Percentiles rank a stretch among this genome's conserved stretches.
phyloP scores from a whole-genome alignment of 2,329 filamentous ascomycete genomes.

The Fusarium temperatum region DNA sequence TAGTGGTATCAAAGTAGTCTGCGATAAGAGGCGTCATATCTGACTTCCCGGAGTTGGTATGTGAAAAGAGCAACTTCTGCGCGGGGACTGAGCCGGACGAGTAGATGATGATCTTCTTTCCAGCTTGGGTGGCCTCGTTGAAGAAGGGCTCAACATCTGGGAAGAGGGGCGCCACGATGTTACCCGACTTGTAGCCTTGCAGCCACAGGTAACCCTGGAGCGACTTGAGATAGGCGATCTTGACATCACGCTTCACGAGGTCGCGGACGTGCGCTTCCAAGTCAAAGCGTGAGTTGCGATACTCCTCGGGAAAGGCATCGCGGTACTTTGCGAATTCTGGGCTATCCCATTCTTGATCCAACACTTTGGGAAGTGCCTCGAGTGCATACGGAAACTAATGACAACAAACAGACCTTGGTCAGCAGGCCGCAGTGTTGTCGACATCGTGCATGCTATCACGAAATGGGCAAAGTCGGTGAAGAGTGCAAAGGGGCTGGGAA shows the following conservation, averaged over 20 bases:
- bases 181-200: constrained; percentile 74
- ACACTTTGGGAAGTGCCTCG: constrained; percentile 68
- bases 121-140: constrained; percentile 63
- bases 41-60: constrained; percentile 66
- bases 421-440: constrained; percentile 28
- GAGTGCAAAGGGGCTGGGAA: constrained; percentile 19
- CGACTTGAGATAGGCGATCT: constrained; percentile 79
- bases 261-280: constrained; percentile 75
- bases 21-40: constrained; percentile 68
- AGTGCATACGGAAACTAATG: constrained; percentile 81
- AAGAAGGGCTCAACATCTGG: constrained; percentile 75
- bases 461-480: constrained; percentile 41
- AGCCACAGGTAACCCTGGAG: constrained; percentile 84
- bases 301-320: constrained; percentile 74
- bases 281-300: constrained; percentile 64
- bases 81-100: constrained; percentile 83
- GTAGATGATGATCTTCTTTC: constrained; percentile 76
- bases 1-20: constrained; percentile 82
- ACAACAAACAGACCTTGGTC: constrained; percentile 20
- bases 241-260: constrained; percentile 76
- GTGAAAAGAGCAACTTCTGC: constrained; percentile 80
- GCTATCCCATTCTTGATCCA: constrained; percentile 73
- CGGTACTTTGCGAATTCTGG: constrained; percentile 73
- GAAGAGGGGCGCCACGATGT: constrained; percentile 78
- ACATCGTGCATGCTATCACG: constrained; percentile 12